Evolutionary conservation across 495 filamentous ascomycete species (phyloP).

Genomic region (Aspergillus diversus): DNA sequence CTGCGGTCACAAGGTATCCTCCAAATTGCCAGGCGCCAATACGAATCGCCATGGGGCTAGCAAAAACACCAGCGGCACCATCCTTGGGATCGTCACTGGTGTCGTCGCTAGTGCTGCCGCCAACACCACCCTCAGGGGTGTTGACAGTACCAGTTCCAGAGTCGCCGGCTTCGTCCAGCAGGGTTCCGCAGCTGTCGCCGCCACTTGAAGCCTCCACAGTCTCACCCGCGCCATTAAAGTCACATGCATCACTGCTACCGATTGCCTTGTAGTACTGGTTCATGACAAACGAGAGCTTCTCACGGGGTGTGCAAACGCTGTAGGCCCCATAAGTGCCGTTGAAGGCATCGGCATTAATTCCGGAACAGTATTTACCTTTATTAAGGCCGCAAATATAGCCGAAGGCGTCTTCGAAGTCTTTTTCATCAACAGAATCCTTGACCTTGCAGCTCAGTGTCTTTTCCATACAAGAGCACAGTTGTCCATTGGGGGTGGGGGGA

Average conservation of each 20-base stretch:
- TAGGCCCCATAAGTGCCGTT: conserved; percentile 84
- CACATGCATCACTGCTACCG: conserved; percentile 62
- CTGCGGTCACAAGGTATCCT: conserved; percentile 68
- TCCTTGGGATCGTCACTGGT: conserved; percentile 42
- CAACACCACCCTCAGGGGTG: conserved; percentile 48
- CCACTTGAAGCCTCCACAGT: conserved; percentile 47
- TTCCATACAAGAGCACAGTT: conserved; percentile 87
- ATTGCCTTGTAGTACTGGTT: conserved; percentile 77
- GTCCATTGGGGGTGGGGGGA: conserved; percentile 80
- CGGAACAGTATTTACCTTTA: conserved; percentile 59
- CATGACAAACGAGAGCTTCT: conserved; percentile 83
- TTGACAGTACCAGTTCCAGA: conserved; percentile 68
- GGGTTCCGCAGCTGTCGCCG: conserved; percentile 54
- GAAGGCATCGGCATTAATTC: conserved; percentile 69
- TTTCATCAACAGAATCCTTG: conserved; percentile 49
- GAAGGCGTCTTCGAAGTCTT: conserved; percentile 70
- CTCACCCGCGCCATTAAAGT: conserved; percentile 71
- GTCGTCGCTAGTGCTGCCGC: conserved; percentile 44
- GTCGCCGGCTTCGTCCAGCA: conserved; percentile 62
- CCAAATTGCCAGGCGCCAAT: conserved; percentile 68
- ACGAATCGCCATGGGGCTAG: conserved; percentile 58
- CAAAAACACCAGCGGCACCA: conserved; percentile 41
- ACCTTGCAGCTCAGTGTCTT: conserved; percentile 72
- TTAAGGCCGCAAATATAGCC: conserved; percentile 66
- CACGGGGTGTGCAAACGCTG: conserved; percentile 77